These are phyloP conservation scores for Coemansia sp. DNA, from an alignment of 192 early-diverging fungal species.

Conservation along the genomic window DNA sequence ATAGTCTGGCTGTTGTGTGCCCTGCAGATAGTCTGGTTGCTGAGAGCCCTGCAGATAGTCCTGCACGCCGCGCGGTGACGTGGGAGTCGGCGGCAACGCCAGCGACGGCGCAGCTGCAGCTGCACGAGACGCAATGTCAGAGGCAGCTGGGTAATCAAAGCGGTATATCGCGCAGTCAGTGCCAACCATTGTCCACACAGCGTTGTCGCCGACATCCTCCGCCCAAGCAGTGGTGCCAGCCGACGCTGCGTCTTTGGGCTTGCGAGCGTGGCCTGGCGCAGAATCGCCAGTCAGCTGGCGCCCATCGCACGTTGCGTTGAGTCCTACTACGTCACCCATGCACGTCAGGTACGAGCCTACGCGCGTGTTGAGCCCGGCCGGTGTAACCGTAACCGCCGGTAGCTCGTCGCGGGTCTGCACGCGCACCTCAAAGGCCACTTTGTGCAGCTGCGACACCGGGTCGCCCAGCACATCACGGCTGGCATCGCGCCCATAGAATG, in stretches of 20 bases:
- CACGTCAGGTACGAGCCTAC: slow-evolving; percentile 66
- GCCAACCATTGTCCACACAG: slow-evolving; percentile 93
- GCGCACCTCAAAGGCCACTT: slow-evolving; percentile 81
- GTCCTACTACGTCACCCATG: slow-evolving; percentile 73
- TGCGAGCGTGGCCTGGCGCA: not conserved
- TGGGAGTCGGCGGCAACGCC: slow-evolving; percentile 39
- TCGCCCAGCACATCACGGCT: slow-evolving; percentile 69
- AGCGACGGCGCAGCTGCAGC: slow-evolving; percentile 21
- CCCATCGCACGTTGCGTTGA: slow-evolving; percentile 57
- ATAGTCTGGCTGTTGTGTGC: slow-evolving; percentile 26
- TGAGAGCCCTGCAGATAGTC: slow-evolving; percentile 49
- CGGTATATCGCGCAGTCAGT: slow-evolving; percentile 60
- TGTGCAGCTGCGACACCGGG: slow-evolving; percentile 86
- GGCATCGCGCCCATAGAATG: slow-evolving; percentile 46
- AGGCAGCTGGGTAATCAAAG: slow-evolving; percentile 37
- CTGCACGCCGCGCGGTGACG: slow-evolving; percentile 24
- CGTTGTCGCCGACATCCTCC: slow-evolving; percentile 83
- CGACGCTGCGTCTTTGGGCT: slow-evolving; percentile 32
- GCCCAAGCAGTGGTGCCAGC: slow-evolving; percentile 60
- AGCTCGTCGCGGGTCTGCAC: slow-evolving; percentile 50
- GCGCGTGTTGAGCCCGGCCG: slow-evolving; percentile 42
- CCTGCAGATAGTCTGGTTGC: slow-evolving; percentile 13
- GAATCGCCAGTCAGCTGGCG: slow-evolving; percentile 32
- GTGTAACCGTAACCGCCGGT: slow-evolving; percentile 44
- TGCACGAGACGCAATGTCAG: slow-evolving; percentile 22